Evolutionary conservation across 2,329 filamentous ascomycete genomes (phyloP).

Genomic region (Aspergillus sp.): DNA sequence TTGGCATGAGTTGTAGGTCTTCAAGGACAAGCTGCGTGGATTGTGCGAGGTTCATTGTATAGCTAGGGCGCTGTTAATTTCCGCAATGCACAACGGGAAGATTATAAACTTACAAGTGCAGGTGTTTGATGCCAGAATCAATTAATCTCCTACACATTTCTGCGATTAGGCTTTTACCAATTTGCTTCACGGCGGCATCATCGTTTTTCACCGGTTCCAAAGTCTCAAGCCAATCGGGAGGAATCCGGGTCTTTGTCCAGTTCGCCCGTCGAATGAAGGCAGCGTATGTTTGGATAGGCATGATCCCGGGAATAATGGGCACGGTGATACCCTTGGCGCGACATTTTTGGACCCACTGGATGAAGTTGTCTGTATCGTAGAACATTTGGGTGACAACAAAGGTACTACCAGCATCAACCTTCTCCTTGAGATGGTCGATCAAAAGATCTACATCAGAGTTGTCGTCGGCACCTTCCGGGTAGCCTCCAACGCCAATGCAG

Average conservation of each 20-base stretch:
- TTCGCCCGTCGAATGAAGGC: constrained; percentile 87
- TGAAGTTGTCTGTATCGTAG: constrained; percentile 94
- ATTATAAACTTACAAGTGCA: constrained; percentile 71
- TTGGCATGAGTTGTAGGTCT: constrained; percentile 79
- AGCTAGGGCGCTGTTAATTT: constrained; percentile 46
- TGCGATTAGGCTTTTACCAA: constrained; percentile 82
- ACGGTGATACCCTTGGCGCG: constrained; percentile 80
- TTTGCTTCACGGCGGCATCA: constrained; percentile 84
- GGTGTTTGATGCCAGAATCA: constrained; percentile 75
- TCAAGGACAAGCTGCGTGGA: constrained; percentile 92
- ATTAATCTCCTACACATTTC: constrained; percentile 88
- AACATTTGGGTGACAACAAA: constrained; percentile 99
- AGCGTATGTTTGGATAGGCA: constrained; percentile 93
- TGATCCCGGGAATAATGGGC: constrained; percentile 82
- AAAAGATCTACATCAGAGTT: constrained; percentile 82
- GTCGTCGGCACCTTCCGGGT: constrained; percentile 93
- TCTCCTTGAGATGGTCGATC: constrained; percentile 92
- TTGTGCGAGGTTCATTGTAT: constrained; percentile 98
- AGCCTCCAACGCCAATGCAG: constrained; percentile 95
- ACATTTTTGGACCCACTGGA: constrained; percentile 85
- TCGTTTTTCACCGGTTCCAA: constrained; percentile 96
- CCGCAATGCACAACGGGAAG: background rate
- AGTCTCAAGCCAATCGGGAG: constrained; percentile 73
- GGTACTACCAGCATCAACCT: constrained; percentile 87
- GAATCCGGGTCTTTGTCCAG: constrained; percentile 86